Evolutionary conservation across 331 rosid genomes (phyloP).

Genomic region (Spiraea crenata): DNA sequence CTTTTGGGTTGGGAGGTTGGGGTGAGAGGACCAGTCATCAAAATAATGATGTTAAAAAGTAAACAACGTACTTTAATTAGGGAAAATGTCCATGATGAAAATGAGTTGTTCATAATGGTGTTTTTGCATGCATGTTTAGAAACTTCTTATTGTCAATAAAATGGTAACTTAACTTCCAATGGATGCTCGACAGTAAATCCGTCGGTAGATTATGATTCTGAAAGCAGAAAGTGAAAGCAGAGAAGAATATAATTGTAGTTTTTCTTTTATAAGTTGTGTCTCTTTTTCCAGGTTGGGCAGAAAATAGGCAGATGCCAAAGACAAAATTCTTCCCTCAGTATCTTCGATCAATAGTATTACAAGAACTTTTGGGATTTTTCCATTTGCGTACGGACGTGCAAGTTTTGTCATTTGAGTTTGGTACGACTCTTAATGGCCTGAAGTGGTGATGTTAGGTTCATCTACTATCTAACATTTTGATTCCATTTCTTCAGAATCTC

Average conservation of each 20-base stretch:
- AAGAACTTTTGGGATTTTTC: no score
- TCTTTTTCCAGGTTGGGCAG: neutral
- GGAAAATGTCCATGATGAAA: constrained; percentile 13
- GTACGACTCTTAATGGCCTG: constrained; percentile 29
- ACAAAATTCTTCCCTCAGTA: no score
- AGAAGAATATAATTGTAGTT: neutral
- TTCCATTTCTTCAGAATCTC: constrained; percentile 39
- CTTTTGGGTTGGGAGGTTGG: neutral
- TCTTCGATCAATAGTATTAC: no score
- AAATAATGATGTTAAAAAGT: neutral
- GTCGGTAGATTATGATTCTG: constrained; percentile 18
- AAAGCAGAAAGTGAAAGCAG: constrained; percentile 21
- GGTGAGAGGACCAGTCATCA: neutral
- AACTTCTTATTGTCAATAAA: constrained; percentile 10
- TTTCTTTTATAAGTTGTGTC: neutral
- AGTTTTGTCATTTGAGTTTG: constrained; percentile 37
- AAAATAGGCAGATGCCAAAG: neutral
- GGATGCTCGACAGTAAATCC: constrained; percentile 14
- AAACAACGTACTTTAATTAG: constrained; percentile 8
- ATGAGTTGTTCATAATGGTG: constrained; percentile 30
- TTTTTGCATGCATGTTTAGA: constrained; percentile 41
- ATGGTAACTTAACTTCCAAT: constrained; percentile 15
- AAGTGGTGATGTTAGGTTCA: constrained; percentile 36
- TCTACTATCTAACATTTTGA: constrained; percentile 29
- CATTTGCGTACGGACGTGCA: constrained; percentile 10